Base-by-base conservation (phyloP, 768 basidiomycete species). In the Panus rudis region DNA sequence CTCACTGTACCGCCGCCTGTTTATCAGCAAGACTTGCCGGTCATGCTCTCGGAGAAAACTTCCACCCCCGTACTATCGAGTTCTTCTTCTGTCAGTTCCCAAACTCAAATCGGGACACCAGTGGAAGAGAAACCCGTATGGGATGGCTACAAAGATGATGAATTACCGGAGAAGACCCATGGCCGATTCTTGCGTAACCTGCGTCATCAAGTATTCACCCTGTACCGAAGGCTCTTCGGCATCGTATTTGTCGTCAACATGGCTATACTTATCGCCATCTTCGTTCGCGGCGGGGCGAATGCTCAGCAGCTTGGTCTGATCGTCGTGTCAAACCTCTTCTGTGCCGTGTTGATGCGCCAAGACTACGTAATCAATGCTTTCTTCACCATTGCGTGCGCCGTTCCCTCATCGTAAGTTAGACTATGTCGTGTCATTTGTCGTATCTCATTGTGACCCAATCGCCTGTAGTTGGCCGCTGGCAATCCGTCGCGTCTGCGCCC, bases 351-450 rank as follows among this genome's bases (percentile, higher is more conserved):
- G 39, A 60, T 59, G 69, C 62, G 60, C 50, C 52, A 73, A 62
- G 70, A 79, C 55, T 75, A 79, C 48, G 74, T 80, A 24, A 68
- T 79, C 52, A 78, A 80, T 52, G 61, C 68, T 1, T 74, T 78
- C 53, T 80, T 76, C 63, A 70, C 67, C 30, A 61, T 73, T 7
- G 71, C 69, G 42, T 73, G 71, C 46, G 60, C 72, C 25, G 71
- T 72, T 20, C 76, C 76, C 7, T 39, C 60, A 26, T 71, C 70
- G 73, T 77, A 49, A 49, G 71, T 59, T 5, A 17, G 17, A 28
- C n/a, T n/a, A 30, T 30, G 43, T 16, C 37, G 20, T 27, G 20
- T 12, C 19, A n/a, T 16, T 38, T 37, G 10, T 17, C 33, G 23
- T 16, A 25, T n/a, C 10, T 4, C 16, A 14, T n/a, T n/a, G n/a